Evolutionary conservation across 2,329 filamentous ascomycete species (phyloP).

Genomic region (Nigrospora oryzae): DNA sequence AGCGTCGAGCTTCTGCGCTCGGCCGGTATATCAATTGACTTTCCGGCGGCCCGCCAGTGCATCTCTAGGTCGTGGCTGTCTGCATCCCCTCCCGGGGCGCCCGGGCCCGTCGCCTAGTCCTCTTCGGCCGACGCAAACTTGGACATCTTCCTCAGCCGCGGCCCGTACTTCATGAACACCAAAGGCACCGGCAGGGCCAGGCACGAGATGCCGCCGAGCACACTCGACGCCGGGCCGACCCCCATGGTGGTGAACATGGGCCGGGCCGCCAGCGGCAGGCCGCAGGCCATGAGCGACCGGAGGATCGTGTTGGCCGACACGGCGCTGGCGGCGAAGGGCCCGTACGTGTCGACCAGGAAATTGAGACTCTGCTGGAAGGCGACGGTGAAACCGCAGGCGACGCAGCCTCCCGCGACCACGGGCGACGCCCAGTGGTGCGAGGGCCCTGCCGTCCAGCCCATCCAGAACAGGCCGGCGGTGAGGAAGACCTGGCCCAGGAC

Average conservation of each 20-base stretch:
- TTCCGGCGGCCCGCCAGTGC: no score
- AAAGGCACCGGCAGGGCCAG: background rate
- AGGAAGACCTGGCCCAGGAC: background rate
- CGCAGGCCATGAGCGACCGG: background rate
- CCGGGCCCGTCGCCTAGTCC: no score
- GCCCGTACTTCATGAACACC: background rate
- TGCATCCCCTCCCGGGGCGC: no score
- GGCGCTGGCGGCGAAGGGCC: background rate
- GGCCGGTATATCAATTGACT: no score
- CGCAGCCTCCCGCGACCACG: background rate
- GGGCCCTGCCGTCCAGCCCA: constrained; percentile 2
- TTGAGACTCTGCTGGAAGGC: constrained; percentile 1
- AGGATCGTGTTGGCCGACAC: background rate
- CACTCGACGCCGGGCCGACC: background rate
- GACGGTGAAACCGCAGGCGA: constrained; percentile 7
- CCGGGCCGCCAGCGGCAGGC: background rate
- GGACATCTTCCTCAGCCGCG: background rate
- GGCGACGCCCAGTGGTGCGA: background rate
- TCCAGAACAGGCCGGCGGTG: constrained; percentile 1
- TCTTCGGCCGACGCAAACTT: background rate
- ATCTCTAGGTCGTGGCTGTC: no score
- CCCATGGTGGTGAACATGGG: background rate
- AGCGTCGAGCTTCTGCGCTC: no score
- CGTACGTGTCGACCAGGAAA: background rate
- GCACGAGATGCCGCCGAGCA: background rate